Evolutionary conservation across 805 yeast genomes (phyloP).

Genomic region (Yarrowia osloensis): DNA sequence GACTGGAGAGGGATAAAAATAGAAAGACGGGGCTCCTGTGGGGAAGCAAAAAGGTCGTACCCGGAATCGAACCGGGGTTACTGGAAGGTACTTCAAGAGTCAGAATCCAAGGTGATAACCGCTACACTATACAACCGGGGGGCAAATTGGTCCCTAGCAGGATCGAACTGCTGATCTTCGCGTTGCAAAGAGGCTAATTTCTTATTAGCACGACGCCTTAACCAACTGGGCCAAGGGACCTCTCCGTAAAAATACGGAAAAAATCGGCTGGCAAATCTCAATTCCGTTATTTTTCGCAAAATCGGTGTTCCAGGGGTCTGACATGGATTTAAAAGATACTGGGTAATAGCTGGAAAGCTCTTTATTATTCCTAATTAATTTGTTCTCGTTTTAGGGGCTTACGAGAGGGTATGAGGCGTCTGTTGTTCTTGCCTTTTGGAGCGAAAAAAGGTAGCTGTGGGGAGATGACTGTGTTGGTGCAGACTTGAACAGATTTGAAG

Average conservation of each 20-base stretch:
- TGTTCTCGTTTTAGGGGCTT: too few relatives aligned
- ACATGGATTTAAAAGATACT: neutral
- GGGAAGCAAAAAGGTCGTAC: slow-evolving; percentile 19
- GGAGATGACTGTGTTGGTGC: too few relatives aligned
- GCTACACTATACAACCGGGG: slow-evolving; percentile 29
- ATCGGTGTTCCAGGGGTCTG: neutral
- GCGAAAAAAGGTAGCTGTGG: too few relatives aligned
- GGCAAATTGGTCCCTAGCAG: slow-evolving; percentile 42
- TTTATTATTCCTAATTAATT: too few relatives aligned
- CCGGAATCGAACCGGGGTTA: slow-evolving; percentile 31
- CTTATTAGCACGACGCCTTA: slow-evolving; percentile 32
- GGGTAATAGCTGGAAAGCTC: too few relatives aligned
- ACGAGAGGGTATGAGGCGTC: too few relatives aligned
- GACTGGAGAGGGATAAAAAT: neutral
- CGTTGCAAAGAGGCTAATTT: slow-evolving; percentile 38
- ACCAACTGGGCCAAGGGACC: slow-evolving; percentile 32
- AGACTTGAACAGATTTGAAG: too few relatives aligned
- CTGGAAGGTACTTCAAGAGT: slow-evolving; percentile 13
- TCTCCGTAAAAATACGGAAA: neutral
- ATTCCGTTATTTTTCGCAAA: neutral
- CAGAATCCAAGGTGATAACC: slow-evolving; percentile 31
- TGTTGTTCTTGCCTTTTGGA: too few relatives aligned
- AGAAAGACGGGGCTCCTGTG: neutral
- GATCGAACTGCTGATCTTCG: slow-evolving; percentile 54
- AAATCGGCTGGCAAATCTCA: neutral